These are phyloP conservation scores for Lentithecium fluviatile DNA, from an alignment of 495 filamentous ascomycete species.

Conservation along the genomic window DNA sequence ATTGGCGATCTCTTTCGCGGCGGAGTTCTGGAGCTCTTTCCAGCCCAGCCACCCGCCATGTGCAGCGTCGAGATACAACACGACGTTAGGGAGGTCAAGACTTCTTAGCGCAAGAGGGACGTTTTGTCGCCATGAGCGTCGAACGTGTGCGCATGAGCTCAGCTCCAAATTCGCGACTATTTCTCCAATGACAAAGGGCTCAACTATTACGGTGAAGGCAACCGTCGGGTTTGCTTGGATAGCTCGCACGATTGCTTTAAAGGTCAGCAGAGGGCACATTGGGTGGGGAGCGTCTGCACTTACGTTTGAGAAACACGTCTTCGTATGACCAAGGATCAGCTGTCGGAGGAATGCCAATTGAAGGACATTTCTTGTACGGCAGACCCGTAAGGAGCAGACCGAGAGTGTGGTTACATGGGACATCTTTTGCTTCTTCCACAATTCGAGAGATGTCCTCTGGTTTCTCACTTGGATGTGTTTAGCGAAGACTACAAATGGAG, in stretches of 20 bases:
- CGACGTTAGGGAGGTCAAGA: constrained; percentile 20
- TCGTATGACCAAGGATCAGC: not conserved
- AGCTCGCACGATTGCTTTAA: constrained; percentile 4
- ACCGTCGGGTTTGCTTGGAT: constrained; percentile 9
- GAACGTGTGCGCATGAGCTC: not conserved
- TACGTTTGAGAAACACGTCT: constrained; percentile 15
- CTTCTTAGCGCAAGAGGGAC: constrained; percentile 8
- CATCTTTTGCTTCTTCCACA: constrained; percentile 5
- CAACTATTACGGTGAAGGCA: constrained; percentile 21
- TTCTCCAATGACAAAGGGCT: constrained; percentile 2
- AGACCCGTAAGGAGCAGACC: constrained; percentile 19
- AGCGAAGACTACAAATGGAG: not conserved
- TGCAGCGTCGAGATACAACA: constrained; percentile 19
- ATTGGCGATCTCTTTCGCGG: not conserved
- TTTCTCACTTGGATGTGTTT: constrained; percentile 1
- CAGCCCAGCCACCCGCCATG: constrained; percentile 21
- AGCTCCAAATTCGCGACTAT: constrained; percentile 3
- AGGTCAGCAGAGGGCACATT: too few species aligned
- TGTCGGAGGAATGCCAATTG: not conserved
- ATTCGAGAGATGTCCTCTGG: constrained; percentile 4
- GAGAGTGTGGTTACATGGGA: constrained; percentile 18
- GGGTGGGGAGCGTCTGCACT: not conserved
- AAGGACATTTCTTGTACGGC: constrained; percentile 8
- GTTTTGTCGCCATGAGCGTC: not conserved
- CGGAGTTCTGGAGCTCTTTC: not conserved